phyloP scores from a whole-genome alignment of 495 filamentous ascomycete species.

The Talaromyces proteolyticus region DNA sequence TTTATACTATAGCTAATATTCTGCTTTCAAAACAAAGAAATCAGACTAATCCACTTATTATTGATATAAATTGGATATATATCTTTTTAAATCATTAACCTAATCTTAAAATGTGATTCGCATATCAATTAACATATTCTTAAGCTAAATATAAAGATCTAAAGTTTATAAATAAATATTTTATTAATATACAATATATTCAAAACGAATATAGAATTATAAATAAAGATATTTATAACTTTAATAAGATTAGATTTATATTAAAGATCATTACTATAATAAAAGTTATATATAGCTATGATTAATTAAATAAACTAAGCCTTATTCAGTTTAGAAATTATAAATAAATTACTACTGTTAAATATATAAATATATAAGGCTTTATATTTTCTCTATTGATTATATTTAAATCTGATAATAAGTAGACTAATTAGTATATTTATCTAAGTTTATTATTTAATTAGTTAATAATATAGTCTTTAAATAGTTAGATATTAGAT shows the following conservation, averaged over 20 bases:
- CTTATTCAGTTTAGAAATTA: neutral
- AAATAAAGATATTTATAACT: conserved; percentile 14
- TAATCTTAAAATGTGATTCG: too few species aligned
- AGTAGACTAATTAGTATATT: neutral
- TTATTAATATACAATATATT: conserved; percentile 8
- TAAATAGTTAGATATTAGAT: too few species aligned
- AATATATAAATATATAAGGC: neutral
- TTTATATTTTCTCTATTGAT: neutral
- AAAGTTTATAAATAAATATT: conserved; percentile 7
- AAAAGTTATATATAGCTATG: neutral
- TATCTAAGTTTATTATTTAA: neutral
- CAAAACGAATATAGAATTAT: conserved; percentile 11
- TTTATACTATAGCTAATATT: too few species aligned
- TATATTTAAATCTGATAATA: neutral
- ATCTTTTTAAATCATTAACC: too few species aligned
- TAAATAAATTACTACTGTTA: neutral
- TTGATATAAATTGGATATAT: too few species aligned
- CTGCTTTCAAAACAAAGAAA: too few species aligned
- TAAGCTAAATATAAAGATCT: conserved; percentile 3
- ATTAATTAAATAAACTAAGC: neutral
- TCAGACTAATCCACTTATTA: too few species aligned
- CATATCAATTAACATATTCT: too few species aligned
- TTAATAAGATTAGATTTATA: conserved; percentile 9
- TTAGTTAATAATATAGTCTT: neutral
- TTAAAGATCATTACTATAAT: neutral